A percentile compares a stretch with the other conserved stretches of the same genome.
These are phyloP conservation scores for Royoungia palumana DNA, from an alignment of 768 basidiomycete species.

Conservation along the genomic window DNA sequence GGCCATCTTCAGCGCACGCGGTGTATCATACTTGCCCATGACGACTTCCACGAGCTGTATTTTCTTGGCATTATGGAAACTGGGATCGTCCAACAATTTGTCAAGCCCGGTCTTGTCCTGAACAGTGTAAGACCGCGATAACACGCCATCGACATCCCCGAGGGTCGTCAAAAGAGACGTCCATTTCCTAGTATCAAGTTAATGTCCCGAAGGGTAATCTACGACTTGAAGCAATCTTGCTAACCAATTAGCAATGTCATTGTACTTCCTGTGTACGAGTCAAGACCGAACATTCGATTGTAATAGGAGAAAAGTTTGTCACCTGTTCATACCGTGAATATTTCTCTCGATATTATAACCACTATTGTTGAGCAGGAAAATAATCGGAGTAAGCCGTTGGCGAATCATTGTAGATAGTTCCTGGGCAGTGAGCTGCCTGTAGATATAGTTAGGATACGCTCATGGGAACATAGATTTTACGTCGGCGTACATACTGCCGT, in stretches of 20 bases:
- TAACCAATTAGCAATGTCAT: conserved; percentile 77
- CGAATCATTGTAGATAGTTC: conserved; percentile 84
- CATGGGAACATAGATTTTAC: background rate
- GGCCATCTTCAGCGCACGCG: conserved; percentile 54
- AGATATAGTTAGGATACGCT: conserved; percentile 5
- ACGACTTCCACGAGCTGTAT: conserved; percentile 80
- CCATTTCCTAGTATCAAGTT: conserved; percentile 49
- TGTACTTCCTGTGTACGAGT: conserved; percentile 59
- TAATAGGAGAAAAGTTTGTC: background rate
- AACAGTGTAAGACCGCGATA: conserved; percentile 63
- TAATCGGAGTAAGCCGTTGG: conserved; percentile 69
- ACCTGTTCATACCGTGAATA: conserved; percentile 63
- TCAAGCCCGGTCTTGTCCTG: conserved; percentile 64
- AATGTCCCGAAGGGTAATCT: background rate
- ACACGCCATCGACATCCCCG: conserved; percentile 46
- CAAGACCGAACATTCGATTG: background rate
- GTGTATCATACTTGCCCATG: conserved; percentile 73
- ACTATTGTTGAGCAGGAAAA: conserved; percentile 78
- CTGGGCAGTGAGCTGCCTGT: conserved; percentile 74
- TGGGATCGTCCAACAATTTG: conserved; percentile 56
- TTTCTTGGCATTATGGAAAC: conserved; percentile 60
- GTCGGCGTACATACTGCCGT: conserved; percentile 66
- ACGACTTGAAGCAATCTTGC: conserved; percentile 6
- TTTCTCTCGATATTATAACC: conserved; percentile 88
- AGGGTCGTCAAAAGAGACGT: conserved; percentile 58